Evolutionary conservation across 2,329 filamentous ascomycete genomes (phyloP).

Genomic region (Fusarium protoensiforme): DNA sequence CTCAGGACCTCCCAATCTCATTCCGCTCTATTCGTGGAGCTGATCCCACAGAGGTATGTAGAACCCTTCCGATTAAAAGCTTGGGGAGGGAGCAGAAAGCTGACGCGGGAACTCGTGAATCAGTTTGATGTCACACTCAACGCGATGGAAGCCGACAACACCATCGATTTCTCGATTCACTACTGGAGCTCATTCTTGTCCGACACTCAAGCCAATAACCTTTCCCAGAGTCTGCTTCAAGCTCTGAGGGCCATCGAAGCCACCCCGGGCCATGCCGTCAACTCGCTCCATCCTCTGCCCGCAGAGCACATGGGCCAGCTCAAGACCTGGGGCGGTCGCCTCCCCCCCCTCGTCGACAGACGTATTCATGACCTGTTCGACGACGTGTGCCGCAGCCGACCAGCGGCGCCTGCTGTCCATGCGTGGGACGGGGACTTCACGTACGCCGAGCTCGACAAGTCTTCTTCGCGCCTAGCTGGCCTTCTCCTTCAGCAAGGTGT

Average conservation of each 20-base stretch:
- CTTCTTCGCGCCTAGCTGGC: not conserved
- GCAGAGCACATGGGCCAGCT: not conserved
- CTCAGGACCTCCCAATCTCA: not conserved
- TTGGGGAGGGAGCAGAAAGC: not conserved
- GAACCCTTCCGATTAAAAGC: not conserved
- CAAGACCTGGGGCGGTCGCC: not conserved
- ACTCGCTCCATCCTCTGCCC: not conserved
- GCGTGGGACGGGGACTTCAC: conserved; percentile 9
- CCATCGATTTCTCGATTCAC: not conserved
- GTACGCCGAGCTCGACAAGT: conserved; percentile 1
- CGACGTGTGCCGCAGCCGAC: not conserved
- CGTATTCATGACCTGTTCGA: not conserved
- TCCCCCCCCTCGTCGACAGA: not conserved
- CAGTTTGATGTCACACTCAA: not conserved
- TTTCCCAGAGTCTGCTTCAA: not conserved
- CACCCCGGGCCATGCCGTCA: not conserved
- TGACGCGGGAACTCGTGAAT: not conserved
- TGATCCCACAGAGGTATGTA: conserved; percentile 3
- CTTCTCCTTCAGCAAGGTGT: not conserved
- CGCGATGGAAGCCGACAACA: not conserved
- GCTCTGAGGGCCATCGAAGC: not conserved
- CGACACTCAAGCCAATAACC: not conserved
- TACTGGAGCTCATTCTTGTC: not conserved
- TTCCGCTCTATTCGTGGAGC: not conserved
- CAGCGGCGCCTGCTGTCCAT: not conserved